Base-by-base conservation (phyloP, 345 rosid genomes). In the Hibiscus syriacus region DNA sequence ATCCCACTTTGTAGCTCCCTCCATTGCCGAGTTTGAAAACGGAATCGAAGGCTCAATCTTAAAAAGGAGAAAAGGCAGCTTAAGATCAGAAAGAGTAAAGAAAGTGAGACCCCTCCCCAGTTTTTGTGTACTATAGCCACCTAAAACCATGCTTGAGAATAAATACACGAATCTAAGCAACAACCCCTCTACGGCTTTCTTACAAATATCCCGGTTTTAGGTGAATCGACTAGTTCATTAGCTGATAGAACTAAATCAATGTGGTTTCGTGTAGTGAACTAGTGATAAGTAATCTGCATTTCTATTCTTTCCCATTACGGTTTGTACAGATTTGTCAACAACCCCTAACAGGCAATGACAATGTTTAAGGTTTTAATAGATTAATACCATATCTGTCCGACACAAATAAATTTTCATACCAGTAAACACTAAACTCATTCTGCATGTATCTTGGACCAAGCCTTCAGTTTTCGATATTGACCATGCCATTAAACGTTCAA, bases 1-100 rank as follows among this genome's bases (percentile, higher is more conserved):
- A 46, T 82, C 86, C 94, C 94, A 88, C 76, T 86, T 88, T 19
- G 94, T 86, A 53, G 83, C 82, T n/a, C 90, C 85, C 76, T 88
- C 94, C 90, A 88, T 84, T 6, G 81, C 86, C 45, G 79, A 73
- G 76, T 79, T n/a, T 57, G 85, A 72, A 74, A 81, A 76, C 77
- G 80, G 85, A 50, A 83, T 76, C 4, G 84, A 74, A 61, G 86
- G 87, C 67, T 80, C 83, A 14, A 82, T 69, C 93, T 87, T 75
- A 34, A 74, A 67, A 50, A 45, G 41, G 46, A 54, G 8, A 70
- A n/a, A 64, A 52, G 39, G 58, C 45, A 46, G 32, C 16, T 68
- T 58, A 48, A 12, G 36, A 55, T 72, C 53, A 70, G 72, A 13
- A 60, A 7, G 67, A 43, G 14, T 6, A 19, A 52, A 14, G 50